phyloP scores from a whole-genome alignment of 2,329 filamentous ascomycete species.

The Aspergillus quadricinctus region DNA sequence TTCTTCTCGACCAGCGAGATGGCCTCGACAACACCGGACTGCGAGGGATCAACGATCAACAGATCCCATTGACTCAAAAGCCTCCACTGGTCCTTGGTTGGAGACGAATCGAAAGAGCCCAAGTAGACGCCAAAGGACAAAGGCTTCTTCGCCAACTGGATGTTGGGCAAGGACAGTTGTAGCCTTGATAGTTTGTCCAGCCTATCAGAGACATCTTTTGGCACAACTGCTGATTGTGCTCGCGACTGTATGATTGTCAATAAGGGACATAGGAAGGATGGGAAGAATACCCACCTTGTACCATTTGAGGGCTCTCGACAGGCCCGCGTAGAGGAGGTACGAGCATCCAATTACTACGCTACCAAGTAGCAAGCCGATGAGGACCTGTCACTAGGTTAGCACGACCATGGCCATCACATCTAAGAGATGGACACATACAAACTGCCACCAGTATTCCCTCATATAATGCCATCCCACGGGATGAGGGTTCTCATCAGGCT shows the following conservation, averaged over 20 bases:
- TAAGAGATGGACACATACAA: slow-evolving; percentile 26
- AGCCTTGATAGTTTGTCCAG: slow-evolving; percentile 20
- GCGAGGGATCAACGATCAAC: slow-evolving; percentile 42
- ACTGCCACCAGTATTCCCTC: slow-evolving; percentile 41
- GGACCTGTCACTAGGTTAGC: slow-evolving; percentile 24
- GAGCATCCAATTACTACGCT: slow-evolving; percentile 24
- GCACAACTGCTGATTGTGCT: slow-evolving; percentile 18
- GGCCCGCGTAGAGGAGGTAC: slow-evolving; percentile 27
- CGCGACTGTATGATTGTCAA: slow-evolving; percentile 18
- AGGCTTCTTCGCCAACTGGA: slow-evolving; percentile 20
- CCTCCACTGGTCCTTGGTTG: slow-evolving; percentile 27
- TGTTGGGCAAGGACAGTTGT: slow-evolving; percentile 18
- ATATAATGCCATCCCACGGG: slow-evolving; percentile 34
- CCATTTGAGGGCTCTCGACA: slow-evolving; percentile 18
- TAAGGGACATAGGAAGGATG: not conserved
- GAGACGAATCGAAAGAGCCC: slow-evolving; percentile 33
- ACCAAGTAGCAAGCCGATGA: slow-evolving; percentile 31
- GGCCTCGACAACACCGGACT: slow-evolving; percentile 32
- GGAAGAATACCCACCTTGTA: slow-evolving; percentile 24
- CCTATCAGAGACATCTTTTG: slow-evolving; percentile 18
- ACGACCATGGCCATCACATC: not conserved
- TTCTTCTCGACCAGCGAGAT: slow-evolving; percentile 19
- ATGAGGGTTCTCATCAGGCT: not conserved
- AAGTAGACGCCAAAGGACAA: slow-evolving; percentile 43
- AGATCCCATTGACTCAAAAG: slow-evolving; percentile 43